Conservation (phyloP, 768 basidiomycete species). For the Gymnopilus junonius region DNA sequence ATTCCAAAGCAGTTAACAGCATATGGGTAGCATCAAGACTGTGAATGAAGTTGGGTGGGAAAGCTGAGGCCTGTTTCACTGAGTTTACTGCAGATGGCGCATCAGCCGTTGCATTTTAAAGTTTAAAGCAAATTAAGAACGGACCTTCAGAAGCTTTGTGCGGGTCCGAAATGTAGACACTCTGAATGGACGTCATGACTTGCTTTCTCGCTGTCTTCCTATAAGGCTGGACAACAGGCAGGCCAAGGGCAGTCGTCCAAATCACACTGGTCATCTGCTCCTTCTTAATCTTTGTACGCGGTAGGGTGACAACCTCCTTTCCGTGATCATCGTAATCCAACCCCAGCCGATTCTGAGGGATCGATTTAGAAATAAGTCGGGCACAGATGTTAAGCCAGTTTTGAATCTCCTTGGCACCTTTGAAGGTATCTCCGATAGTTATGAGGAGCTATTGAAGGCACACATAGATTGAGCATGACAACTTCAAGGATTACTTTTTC, state of each 20-base stretch:
- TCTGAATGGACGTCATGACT: conserved; percentile 82
- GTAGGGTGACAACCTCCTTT: conserved; percentile 3
- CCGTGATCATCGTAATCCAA: conserved; percentile 41
- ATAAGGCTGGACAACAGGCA: conserved; percentile 97
- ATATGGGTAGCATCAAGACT: conserved; percentile 98
- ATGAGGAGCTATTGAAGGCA: conserved; percentile 56
- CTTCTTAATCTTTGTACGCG: conserved; percentile 50
- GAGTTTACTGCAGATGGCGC: conserved; percentile 60
- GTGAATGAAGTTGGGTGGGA: conserved; percentile 99
- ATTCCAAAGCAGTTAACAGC: conserved; percentile 94
- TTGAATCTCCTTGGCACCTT: conserved; percentile 91
- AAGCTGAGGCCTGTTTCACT: conserved; percentile 90
- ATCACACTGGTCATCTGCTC: conserved; percentile 96
- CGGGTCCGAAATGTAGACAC: conserved; percentile 90
- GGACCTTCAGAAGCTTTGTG: conserved; percentile 69
- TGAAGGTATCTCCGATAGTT: conserved; percentile 92
- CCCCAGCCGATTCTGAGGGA: conserved; percentile 70
- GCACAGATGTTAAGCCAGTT: conserved; percentile 87
- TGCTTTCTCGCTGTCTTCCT: conserved; percentile 83
- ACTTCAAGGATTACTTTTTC: neutral
- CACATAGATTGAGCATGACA: neutral
- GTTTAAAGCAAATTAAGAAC: conserved; percentile 9
- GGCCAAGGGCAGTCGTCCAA: conserved; percentile 95
- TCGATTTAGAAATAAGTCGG: conserved; percentile 83
- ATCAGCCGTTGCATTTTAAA: neutral